A percentile compares a stretch with the other conserved stretches of the same genome.
Conservation (phyloP, 164 flowering plant species). For the Aristolochia fimbriata region DNA sequence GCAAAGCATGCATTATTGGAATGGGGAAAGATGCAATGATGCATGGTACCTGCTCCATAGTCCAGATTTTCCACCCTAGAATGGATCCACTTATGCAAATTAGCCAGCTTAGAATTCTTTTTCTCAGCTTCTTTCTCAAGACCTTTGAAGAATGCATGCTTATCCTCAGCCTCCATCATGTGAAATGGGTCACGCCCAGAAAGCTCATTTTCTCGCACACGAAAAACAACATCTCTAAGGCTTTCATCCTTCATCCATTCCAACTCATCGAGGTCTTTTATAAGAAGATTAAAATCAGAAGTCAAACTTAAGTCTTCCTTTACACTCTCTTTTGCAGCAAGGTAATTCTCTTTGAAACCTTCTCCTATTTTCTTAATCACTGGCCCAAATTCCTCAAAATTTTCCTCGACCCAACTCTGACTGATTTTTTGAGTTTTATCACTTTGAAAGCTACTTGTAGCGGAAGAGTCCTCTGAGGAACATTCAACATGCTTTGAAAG, state of each 20-base stretch:
- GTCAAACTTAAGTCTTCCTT: constrained; percentile 18
- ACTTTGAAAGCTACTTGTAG: constrained; percentile 8
- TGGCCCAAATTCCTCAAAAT: constrained; percentile 67
- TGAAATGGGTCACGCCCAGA: constrained; percentile 79
- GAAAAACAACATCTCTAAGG: constrained; percentile 75
- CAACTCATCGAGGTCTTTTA: constrained; percentile 41
- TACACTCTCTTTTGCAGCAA: constrained; percentile 47
- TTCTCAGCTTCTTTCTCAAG: constrained; percentile 72
- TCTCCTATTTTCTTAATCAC: constrained; percentile 47
- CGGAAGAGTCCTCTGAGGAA: constrained; percentile 9
- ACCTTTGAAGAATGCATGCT: constrained; percentile 62
- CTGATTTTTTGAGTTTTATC: constrained; percentile 10
- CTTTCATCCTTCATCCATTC: constrained; percentile 87
- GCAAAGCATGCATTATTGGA: not conserved
- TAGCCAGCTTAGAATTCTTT: constrained; percentile 46
- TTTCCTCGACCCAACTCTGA: constrained; percentile 67
- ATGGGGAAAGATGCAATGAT: not conserved
- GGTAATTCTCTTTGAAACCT: constrained; percentile 67
- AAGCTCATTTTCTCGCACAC: constrained; percentile 82
- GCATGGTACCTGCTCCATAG: constrained; percentile 79
- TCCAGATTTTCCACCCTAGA: constrained; percentile 84
- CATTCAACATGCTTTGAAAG: not conserved
- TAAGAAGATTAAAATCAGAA: constrained; percentile 18
- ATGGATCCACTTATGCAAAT: constrained; percentile 68
- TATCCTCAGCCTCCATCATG: constrained; percentile 61